phyloP scores from a whole-genome alignment of 164 flowering plant species.

The Aristolochia contorta region DNA sequence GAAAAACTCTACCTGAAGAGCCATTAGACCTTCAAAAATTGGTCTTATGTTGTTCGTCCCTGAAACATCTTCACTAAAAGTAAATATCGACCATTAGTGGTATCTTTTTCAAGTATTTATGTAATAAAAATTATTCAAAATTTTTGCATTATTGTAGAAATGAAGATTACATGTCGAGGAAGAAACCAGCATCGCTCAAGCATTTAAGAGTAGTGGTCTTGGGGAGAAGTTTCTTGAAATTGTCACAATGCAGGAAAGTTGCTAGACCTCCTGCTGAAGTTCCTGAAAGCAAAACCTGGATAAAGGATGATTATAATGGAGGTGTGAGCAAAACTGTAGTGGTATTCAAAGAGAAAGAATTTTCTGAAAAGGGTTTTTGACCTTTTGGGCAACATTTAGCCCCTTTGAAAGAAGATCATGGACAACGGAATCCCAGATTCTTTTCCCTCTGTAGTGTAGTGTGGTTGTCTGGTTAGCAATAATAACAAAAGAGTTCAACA shows the following conservation, averaged over 20 bases:
- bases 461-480: constrained; percentile 41
- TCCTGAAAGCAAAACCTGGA: constrained; percentile 92
- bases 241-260: constrained; percentile 71
- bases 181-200: constrained; percentile 95
- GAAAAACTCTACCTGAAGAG: constrained; percentile 74
- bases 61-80: constrained; percentile 57
- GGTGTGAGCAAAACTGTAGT: too few relatives aligned
- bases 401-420: constrained; percentile 85
- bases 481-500: not conserved
- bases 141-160: not conserved
- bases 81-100: not conserved
- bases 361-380: constrained; percentile 8
- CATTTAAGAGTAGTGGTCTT: constrained; percentile 65
- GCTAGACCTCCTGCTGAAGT: constrained; percentile 98
- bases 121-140: not conserved
- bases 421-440: constrained; percentile 83
- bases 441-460: constrained; percentile 86
- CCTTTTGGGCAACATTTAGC: constrained; percentile 55
- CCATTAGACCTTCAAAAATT: constrained; percentile 36
- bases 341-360: not conserved
- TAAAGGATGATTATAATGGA: not conserved
- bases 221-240: constrained; percentile 54
- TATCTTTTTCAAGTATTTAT: not conserved
- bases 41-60: constrained; percentile 43
- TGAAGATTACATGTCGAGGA: constrained; percentile 60